phyloP scores from a whole-genome alignment of 1,284 basidiomycete genomes.

The Microbotryum violaceum region DNA sequence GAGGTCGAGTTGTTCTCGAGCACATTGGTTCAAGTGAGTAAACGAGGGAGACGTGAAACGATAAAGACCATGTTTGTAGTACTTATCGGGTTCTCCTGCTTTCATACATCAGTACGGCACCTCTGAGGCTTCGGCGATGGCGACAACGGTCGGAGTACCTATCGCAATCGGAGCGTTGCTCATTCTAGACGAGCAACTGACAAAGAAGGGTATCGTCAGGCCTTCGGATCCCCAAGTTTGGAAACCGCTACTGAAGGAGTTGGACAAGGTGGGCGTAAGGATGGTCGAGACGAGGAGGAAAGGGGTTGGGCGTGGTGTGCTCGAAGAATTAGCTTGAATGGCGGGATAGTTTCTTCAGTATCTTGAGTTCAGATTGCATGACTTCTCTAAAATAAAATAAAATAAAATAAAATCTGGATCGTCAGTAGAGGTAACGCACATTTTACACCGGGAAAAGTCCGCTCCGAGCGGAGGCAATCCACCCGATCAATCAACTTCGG shows the following conservation, averaged over 20 bases:
- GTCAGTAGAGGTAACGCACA: too few species aligned
- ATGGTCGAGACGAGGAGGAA: constrained; percentile 14
- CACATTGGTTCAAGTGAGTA: constrained; percentile 51
- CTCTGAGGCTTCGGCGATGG: constrained; percentile 65
- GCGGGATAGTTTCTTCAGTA: neutral
- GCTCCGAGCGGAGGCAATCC: too few species aligned
- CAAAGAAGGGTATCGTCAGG: constrained; percentile 19
- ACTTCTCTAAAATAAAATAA: neutral
- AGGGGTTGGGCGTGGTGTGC: constrained; percentile 13
- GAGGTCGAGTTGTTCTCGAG: constrained; percentile 61
- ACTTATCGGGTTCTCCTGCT: neutral
- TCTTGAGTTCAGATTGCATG: neutral
- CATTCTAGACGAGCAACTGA: constrained; percentile 11
- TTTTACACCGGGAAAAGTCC: too few species aligned
- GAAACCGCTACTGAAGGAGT: constrained; percentile 16
- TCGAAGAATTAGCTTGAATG: constrained; percentile 3
- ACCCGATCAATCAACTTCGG: too few species aligned
- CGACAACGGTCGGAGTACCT: constrained; percentile 64
- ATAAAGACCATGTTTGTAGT: neutral
- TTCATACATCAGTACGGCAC: constrained; percentile 51
- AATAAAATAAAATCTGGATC: too few species aligned
- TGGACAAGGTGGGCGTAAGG: constrained; percentile 18
- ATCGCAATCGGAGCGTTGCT: constrained; percentile 29
- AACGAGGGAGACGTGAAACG: too few species aligned
- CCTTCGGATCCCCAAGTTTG: constrained; percentile 22